Evolutionary conservation across 768 basidiomycete species (phyloP), one percentile per base, ranked within the genome.

Genomic region (Rhodotorula diobovata): DNA sequence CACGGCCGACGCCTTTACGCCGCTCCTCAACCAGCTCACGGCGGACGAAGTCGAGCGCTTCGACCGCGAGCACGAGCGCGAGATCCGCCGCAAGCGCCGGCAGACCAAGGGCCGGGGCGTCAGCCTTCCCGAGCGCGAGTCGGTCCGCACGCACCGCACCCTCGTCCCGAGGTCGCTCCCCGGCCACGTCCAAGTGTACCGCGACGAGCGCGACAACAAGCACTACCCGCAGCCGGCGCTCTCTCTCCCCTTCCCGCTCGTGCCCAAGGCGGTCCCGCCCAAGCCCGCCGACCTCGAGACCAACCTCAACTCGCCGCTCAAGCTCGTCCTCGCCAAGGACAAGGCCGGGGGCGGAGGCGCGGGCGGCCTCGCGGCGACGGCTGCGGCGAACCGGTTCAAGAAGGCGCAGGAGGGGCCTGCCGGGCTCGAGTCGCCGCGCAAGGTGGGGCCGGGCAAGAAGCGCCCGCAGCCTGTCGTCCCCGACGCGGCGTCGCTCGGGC

Each of bases 11-110:
- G 82, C 85, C 12, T 96, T 87, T 82, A 96, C 93, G 0, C 96
- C 96, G 0, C 84, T 87, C n/a, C 89, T 98, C 77, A 89, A 89
- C 80, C 89, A 89, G 76, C 87, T 96, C 79, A 88, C 87, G 79
- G 91, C 91, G 68, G 89, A 89, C 71, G 94, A 97, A 72, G 85
- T 97, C 68, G 92, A 93, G 74, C 84, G 88, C 66, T 88, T 86
- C 74, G 95, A 99, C 80, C 90, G 89, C 79, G 93, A 96, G 71
- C 86, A 93, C 69, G 96, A 99, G 80, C 93, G 93, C 82, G 93
- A 97, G 75, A 84, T 89, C 75, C 90, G 87, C 75, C 76, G 83
- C 35, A 89, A 89, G 79, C 88, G 93, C 71, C 83, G 91, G 57
- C 90, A 92, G 78, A 87, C 90, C 61, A 89, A 90, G 76, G 91